Conservation (phyloP, 345 rosid genomes). For the Punica granatum region DNA sequence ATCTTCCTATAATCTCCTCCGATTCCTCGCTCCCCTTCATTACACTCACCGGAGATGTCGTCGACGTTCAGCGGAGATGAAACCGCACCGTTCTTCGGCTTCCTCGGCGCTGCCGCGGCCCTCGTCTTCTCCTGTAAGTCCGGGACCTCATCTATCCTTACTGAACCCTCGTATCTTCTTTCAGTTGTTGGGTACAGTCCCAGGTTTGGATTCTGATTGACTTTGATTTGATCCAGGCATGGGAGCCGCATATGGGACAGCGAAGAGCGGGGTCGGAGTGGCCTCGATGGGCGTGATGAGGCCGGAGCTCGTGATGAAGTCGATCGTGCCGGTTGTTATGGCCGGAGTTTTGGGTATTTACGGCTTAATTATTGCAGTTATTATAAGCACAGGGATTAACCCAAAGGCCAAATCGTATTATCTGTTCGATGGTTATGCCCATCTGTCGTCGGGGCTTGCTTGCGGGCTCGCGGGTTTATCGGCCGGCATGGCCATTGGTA, state of each 20-base stretch:
- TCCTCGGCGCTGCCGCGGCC: slow-evolving; percentile 7
- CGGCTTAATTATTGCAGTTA: slow-evolving; percentile 74
- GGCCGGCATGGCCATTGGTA: slow-evolving; percentile 24
- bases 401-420: slow-evolving; percentile 30
- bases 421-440: slow-evolving; percentile 63
- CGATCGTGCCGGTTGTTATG: slow-evolving; percentile 85
- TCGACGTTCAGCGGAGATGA: slow-evolving; percentile 42
- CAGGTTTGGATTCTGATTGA: neutral
- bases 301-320: slow-evolving; percentile 84
- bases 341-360: slow-evolving; percentile 83
- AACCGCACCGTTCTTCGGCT: slow-evolving; percentile 35
- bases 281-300: slow-evolving; percentile 92
- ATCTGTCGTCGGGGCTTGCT: slow-evolving; percentile 26
- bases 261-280: slow-evolving; percentile 76
- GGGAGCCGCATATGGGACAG: slow-evolving; percentile 2
- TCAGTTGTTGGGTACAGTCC: neutral
- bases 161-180: too few relatives aligned
- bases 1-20: neutral
- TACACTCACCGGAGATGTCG: neutral
- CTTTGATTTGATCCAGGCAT: slow-evolving; percentile 1
- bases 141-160: too few relatives aligned
- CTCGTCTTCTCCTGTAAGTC: slow-evolving; percentile 4
- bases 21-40: neutral
- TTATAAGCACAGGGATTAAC: slow-evolving; percentile 78
- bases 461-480: slow-evolving; percentile 58